Conservation (phyloP, 257 asterid genomes). For the Primulina huaijiensis region DNA sequence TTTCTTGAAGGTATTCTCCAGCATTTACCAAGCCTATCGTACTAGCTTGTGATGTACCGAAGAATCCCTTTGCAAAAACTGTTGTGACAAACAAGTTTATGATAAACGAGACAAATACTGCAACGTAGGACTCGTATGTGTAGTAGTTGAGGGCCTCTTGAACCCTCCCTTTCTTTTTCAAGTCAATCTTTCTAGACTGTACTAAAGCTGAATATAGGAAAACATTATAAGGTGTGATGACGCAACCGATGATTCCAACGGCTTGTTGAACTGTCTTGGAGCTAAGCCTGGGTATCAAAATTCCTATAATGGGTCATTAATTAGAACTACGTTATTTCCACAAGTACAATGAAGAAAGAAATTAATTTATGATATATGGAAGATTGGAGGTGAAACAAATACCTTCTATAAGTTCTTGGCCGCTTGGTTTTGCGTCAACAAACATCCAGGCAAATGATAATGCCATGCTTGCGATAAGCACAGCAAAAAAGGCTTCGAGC, state of each 20-base stretch:
- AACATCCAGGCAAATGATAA: conserved; percentile 85
- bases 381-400: not conserved
- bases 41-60: conserved; percentile 42
- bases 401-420: conserved; percentile 49
- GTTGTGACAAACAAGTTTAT: conserved; percentile 60
- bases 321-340: not conserved
- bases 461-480: conserved; percentile 74
- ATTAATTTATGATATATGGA: not conserved
- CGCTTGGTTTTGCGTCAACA: conserved; percentile 52
- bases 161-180: conserved; percentile 50
- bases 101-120: conserved; percentile 56
- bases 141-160: conserved; percentile 78
- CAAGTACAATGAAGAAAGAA: not conserved
- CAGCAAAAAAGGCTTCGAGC: conserved; percentile 77
- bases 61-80: conserved; percentile 72
- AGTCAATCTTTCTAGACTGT: conserved; percentile 59
- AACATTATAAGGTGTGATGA: conserved; percentile 75
- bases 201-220: conserved; percentile 73
- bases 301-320: conserved; percentile 34
- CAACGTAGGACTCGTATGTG: conserved; percentile 56
- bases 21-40: conserved; percentile 63
- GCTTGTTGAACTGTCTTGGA: conserved; percentile 65
- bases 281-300: conserved; percentile 56
- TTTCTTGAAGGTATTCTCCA: conserved; percentile 54
- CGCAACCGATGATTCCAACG: conserved; percentile 71